These are phyloP conservation scores for Nicotiana tabacum DNA, from an alignment of 257 asterid genomes.

Conservation along the genomic window DNA sequence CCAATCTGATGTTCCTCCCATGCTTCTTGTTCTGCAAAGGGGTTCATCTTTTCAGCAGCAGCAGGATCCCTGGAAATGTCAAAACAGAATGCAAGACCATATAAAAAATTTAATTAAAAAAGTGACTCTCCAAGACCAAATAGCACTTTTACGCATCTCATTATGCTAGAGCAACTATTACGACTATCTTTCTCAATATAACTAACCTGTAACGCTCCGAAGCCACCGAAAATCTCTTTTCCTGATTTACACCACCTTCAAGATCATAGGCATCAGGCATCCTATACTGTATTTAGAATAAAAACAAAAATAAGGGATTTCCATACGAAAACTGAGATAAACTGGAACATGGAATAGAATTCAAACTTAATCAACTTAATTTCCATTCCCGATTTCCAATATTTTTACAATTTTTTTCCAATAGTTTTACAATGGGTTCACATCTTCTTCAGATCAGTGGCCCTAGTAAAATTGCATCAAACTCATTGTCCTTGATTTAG, in stretches of 20 bases:
- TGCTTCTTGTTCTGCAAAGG: slow-evolving; percentile 98
- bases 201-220: slow-evolving; percentile 40
- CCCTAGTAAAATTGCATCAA: background rate
- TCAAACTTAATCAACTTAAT: background rate
- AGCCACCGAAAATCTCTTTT: slow-evolving; percentile 49
- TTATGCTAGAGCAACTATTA: background rate
- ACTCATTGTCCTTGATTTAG: background rate
- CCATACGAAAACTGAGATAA: background rate
- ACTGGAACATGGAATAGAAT: background rate
- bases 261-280: slow-evolving; percentile 68
- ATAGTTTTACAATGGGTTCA: background rate
- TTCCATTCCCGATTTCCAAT: background rate
- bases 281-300: slow-evolving; percentile 52
- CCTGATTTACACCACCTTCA: slow-evolving; percentile 54
- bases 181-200: background rate
- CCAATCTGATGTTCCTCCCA: slow-evolving; percentile 99
- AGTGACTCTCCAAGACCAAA: background rate
- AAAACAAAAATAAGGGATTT: background rate
- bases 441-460: background rate
- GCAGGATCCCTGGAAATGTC: slow-evolving; percentile 51
- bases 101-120: background rate
- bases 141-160: background rate
- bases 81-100: slow-evolving; percentile 12
- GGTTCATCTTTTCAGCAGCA: slow-evolving; percentile 91
- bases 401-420: background rate